Conservation (phyloP, 257 asterid species). For the Sherardia arvensis region DNA sequence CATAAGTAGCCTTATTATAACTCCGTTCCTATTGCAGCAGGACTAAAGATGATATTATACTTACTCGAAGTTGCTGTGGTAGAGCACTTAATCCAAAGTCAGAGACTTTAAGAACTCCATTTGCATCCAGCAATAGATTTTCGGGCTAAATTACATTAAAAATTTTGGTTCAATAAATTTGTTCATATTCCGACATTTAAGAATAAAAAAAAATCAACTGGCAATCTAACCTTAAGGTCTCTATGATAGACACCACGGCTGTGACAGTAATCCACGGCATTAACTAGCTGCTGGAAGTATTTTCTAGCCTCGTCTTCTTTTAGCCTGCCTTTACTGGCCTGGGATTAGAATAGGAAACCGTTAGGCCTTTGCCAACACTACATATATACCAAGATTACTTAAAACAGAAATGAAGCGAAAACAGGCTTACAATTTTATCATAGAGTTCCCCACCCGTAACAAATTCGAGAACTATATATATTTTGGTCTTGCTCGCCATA, state of each 20-base stretch:
- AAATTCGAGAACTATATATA: slow-evolving; percentile 84
- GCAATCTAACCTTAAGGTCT: slow-evolving; percentile 62
- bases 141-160: slow-evolving; percentile 50
- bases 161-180: not conserved
- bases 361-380: not conserved
- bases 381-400: not conserved
- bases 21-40: not conserved
- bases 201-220: not conserved
- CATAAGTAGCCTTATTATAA: not conserved
- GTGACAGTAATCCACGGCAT: slow-evolving; percentile 93
- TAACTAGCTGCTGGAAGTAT: slow-evolving; percentile 88
- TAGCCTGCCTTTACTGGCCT: slow-evolving; percentile 85
- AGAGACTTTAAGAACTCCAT: slow-evolving; percentile 73
- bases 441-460: slow-evolving; percentile 97
- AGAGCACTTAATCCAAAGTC: slow-evolving; percentile 96
- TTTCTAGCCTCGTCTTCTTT: slow-evolving; percentile 95
- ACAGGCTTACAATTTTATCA: slow-evolving; percentile 65
- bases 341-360: slow-evolving; percentile 12
- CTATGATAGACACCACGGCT: slow-evolving; percentile 92
- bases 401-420: not conserved
- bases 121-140: slow-evolving; percentile 73
- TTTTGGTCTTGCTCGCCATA: slow-evolving; percentile 97
- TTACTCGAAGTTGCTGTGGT: slow-evolving; percentile 94
- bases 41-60: slow-evolving; percentile 10
- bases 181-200: not conserved